Evolutionary conservation across 495 filamentous ascomycete species (phyloP).

Genomic region (Aspergillus wentii): DNA sequence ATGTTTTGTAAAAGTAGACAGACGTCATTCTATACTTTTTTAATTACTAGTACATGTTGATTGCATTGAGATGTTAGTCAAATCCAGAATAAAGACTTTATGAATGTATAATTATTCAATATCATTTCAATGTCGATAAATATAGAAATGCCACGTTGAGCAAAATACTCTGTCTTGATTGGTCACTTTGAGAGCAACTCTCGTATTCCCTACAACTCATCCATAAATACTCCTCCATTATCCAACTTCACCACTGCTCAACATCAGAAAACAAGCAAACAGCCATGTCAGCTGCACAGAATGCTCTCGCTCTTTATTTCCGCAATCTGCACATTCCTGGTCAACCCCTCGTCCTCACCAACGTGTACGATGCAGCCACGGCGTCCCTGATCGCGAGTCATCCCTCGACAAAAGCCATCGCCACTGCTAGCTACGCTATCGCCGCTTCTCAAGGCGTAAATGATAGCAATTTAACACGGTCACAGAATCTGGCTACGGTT

Average conservation of each 20-base stretch:
- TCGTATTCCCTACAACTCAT: slow-evolving; percentile 1
- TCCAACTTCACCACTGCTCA: no score
- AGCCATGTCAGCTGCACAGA: slow-evolving; percentile 11
- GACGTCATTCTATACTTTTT: no score
- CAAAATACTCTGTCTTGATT: neutral
- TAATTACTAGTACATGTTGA: no score
- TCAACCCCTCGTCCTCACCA: slow-evolving; percentile 46
- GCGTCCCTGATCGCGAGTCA: slow-evolving; percentile 36
- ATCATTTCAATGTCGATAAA: no score
- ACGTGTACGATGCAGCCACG: slow-evolving; percentile 45
- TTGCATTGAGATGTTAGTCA: no score
- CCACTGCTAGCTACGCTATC: slow-evolving; percentile 49
- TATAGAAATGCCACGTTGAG: no score
- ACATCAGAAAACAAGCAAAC: neutral
- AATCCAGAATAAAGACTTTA: no score
- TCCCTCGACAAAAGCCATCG: slow-evolving; percentile 40
- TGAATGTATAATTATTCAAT: no score
- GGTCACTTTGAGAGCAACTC: slow-evolving; percentile 16
- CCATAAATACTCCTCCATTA: neutral
- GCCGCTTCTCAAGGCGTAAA: slow-evolving; percentile 33
- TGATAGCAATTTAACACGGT: slow-evolving; percentile 38
- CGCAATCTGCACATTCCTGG: slow-evolving; percentile 41
- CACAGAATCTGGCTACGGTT: slow-evolving; percentile 59
- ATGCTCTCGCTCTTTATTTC: slow-evolving; percentile 12
- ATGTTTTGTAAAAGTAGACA: no score